Percentiles rank a stretch among this genome's conserved stretches.
phyloP scores from a whole-genome alignment of 208 protist species.

The Leishmania lainsoni region DNA sequence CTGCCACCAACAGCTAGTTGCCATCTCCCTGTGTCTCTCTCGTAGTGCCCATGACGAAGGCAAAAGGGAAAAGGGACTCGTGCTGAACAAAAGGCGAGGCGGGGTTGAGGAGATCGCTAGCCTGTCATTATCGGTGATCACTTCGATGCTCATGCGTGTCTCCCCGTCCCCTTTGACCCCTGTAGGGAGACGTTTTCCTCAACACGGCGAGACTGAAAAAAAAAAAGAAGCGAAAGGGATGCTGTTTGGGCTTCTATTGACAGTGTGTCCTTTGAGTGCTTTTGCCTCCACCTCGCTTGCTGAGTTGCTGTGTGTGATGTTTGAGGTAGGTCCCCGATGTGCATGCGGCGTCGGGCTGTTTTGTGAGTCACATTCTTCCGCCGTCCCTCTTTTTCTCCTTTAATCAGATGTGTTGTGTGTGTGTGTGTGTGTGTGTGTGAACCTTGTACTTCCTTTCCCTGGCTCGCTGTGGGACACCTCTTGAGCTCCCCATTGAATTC shows the following conservation, averaged over 20 bases:
- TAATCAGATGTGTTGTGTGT: not conserved
- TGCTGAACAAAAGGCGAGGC: not conserved
- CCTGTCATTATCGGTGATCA: not conserved
- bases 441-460: not conserved
- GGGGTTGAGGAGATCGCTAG: not conserved
- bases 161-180: not conserved
- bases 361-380: not conserved
- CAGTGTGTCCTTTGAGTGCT: not conserved
- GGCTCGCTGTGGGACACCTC: not conserved
- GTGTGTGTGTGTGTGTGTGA: not conserved
- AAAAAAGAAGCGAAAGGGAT: not conserved
- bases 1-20: not conserved
- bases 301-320: not conserved
- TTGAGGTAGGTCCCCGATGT: not conserved
- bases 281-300: not conserved
- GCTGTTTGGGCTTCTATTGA: slow-evolving; percentile 15
- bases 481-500: not conserved
- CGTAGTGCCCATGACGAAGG: not conserved
- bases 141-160: not conserved
- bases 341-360: not conserved
- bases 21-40: not conserved
- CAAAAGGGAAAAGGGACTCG: not conserved
- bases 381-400: not conserved
- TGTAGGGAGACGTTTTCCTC: not conserved
- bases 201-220: not conserved